These are phyloP conservation scores for Camellia oleifera DNA, from an alignment of 179 eudicot genomes.

Conservation along the genomic window DNA sequence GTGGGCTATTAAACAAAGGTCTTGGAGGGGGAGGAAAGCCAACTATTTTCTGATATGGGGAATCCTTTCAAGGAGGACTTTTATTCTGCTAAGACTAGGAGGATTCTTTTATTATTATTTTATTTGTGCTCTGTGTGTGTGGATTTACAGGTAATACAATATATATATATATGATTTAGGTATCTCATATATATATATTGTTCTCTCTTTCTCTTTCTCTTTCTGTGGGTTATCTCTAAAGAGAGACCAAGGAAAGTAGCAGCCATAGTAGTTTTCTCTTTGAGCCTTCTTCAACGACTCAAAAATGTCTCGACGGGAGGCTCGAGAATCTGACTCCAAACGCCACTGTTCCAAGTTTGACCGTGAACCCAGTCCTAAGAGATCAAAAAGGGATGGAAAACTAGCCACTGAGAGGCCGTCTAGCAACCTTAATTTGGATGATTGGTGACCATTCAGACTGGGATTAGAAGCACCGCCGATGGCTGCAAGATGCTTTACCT, in stretches of 20 bases:
- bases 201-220: background rate
- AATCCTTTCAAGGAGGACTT: no score
- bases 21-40: no score
- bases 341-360: constrained; percentile 51
- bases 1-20: no score
- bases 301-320: constrained; percentile 36
- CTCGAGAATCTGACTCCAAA: constrained; percentile 40
- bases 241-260: no score
- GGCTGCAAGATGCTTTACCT: constrained; percentile 59
- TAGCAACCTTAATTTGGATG: constrained; percentile 30
- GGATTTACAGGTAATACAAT: no score
- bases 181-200: no score
- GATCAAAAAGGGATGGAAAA: constrained; percentile 46
- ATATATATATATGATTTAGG: no score
- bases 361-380: constrained; percentile 51
- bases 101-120: no score
- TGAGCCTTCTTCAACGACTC: background rate
- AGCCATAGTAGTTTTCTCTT: background rate
- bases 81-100: no score
- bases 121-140: no score
- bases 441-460: constrained; percentile 38
- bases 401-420: constrained; percentile 49
- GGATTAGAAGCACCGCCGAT: constrained; percentile 50
- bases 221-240: no score
- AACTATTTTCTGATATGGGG: no score